Evolutionary conservation across 31 red algal species (phyloP), one percentile per base, ranked within the genome.

Genomic region (Odonthalia washingtoniensis): DNA sequence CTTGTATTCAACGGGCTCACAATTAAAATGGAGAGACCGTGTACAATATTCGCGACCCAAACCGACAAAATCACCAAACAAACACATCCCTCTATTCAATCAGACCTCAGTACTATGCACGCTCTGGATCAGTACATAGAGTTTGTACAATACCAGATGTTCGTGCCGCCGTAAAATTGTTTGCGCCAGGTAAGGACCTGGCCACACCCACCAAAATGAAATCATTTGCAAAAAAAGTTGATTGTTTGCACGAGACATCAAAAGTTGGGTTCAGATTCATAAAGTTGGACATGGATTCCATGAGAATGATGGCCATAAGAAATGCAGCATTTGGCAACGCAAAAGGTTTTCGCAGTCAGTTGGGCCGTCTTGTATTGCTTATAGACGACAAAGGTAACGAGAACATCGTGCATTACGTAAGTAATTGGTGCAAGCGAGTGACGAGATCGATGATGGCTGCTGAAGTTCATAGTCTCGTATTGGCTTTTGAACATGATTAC

Each of bases 391-490:
- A 78, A 18, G 30, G 30, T 3, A 60, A 78, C 24, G 43, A 45
- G 3, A 78, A 78, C 45, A 60, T 78, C 38, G 2, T 78, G 1
- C 75, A 78, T 27, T 57, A 78, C 27, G 75, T 45, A 32, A 78
- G 75, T 16, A 38, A 45, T 4, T 1, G 17, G 1, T 78, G 75
- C 28, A 78, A 60, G 30, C 1, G 75, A 78, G 75, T 78, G 6
- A 78, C 75, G 1, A 1, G 75, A 3, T 78, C 75, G 2, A 53
- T 78, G 3, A 78, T 78, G 75, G 75, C 75, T 0, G 75, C 75
- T 1, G 75, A 78, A 33, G 38, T 78, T 6, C 75, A 78, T 16
- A 53, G 31, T 26, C 38, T 60, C 2, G 2, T 57, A 4, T 31
- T 28, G 21, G 75, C 49, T 1, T 78, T 78, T 32, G 46, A 78